Conservation (phyloP, 805 yeast species). For the Candida ficus region DNA sequence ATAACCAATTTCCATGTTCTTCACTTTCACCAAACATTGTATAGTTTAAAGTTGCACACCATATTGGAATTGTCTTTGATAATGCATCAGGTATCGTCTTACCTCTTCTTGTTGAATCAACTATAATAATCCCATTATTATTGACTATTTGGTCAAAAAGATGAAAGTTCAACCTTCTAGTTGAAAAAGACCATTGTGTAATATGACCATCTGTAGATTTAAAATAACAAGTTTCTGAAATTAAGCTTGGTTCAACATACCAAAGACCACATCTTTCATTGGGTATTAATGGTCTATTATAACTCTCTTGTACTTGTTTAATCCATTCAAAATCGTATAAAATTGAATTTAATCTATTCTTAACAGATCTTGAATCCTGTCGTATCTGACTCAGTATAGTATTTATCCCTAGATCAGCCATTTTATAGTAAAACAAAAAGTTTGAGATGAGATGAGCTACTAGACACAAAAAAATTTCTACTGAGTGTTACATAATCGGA, state of each 20-base stretch:
- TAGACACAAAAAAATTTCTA: no score
- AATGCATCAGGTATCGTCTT: constrained; percentile 82
- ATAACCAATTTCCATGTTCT: constrained; percentile 30
- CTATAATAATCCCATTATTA: constrained; percentile 48
- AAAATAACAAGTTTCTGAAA: constrained; percentile 56
- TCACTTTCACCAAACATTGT: constrained; percentile 37
- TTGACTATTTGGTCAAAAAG: constrained; percentile 43
- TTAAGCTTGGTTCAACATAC: constrained; percentile 54
- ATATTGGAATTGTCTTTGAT: constrained; percentile 82
- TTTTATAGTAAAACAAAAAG: no score
- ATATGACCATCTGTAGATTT: constrained; percentile 92
- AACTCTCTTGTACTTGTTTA: constrained; percentile 31
- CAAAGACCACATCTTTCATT: constrained; percentile 87
- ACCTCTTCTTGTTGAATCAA: constrained; percentile 85
- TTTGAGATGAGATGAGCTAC: no score
- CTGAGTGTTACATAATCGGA: no score
- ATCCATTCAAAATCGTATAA: constrained; percentile 55
- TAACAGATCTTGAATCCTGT: no score
- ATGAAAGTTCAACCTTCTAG: constrained; percentile 71
- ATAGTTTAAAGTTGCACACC: constrained; percentile 78
- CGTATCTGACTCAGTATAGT: no score
- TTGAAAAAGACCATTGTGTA: constrained; percentile 72
- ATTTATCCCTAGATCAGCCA: no score
- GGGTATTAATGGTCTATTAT: constrained; percentile 45
- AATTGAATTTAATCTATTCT: constrained; percentile 74